Conservation (phyloP, 2,329 filamentous ascomycete genomes). For the Lecanosticta acicola region DNA sequence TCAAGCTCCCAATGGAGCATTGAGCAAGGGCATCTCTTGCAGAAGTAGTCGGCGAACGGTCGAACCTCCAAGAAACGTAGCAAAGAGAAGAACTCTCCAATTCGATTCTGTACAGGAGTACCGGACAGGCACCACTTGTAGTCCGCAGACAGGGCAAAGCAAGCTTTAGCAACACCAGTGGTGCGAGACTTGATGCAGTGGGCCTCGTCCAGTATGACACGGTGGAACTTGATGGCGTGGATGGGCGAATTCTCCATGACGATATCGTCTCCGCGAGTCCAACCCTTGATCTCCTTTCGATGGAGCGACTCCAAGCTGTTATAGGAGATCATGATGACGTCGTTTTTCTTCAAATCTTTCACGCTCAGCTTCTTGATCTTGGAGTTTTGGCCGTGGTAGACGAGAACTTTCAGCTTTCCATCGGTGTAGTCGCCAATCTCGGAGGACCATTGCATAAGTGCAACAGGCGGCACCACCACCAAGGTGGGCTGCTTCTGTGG, state of each 20-base stretch:
- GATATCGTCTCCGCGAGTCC: slow-evolving; percentile 70
- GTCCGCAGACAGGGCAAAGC: slow-evolving; percentile 78
- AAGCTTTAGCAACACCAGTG: slow-evolving; percentile 89
- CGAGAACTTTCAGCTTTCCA: slow-evolving; percentile 80
- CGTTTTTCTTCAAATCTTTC: slow-evolving; percentile 68
- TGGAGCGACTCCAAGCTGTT: slow-evolving; percentile 84
- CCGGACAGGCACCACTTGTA: slow-evolving; percentile 97
- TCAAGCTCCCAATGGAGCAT: slow-evolving; percentile 78
- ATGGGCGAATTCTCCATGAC: slow-evolving; percentile 73
- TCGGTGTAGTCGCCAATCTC: slow-evolving; percentile 65
- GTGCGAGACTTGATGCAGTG: slow-evolving; percentile 90
- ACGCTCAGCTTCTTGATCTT: slow-evolving; percentile 72
- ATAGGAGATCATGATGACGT: slow-evolving; percentile 98
- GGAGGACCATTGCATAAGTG: slow-evolving; percentile 37
- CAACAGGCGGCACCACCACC: slow-evolving; percentile 17
- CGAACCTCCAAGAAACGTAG: slow-evolving; percentile 83
- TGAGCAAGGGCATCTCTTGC: slow-evolving; percentile 77
- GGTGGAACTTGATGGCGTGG: slow-evolving; percentile 80
- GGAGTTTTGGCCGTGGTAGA: slow-evolving; percentile 81
- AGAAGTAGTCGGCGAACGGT: slow-evolving; percentile 91
- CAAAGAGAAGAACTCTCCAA: slow-evolving; percentile 40
- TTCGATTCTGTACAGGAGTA: slow-evolving; percentile 74
- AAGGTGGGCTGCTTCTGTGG: slow-evolving; percentile 70
- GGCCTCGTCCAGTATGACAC: slow-evolving; percentile 88
- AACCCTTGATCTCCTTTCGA: slow-evolving; percentile 87